Percentiles rank a stretch among this genome's conserved stretches.
Conservation (phyloP, 192 early-diverging fungal species). For the Podila minutissima region DNA sequence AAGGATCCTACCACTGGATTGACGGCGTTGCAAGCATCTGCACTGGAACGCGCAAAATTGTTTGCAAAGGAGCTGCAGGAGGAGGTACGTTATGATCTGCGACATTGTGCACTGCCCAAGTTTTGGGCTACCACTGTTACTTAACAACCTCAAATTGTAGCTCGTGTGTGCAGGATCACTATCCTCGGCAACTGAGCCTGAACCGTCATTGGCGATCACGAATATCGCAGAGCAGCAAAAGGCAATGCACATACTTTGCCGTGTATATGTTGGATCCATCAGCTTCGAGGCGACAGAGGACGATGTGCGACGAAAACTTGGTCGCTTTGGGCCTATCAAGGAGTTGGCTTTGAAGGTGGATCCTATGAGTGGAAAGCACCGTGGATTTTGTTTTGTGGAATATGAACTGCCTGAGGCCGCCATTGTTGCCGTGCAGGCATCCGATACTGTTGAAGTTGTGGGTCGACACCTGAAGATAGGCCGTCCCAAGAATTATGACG, state of each 20-base stretch:
- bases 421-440: conserved; percentile 77
- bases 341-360: conserved; percentile 86
- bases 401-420: conserved; percentile 90
- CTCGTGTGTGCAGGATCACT: conserved; percentile 25
- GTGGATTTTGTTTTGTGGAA: conserved; percentile 92
- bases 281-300: conserved; percentile 86
- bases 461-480: conserved; percentile 86
- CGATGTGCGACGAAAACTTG: conserved; percentile 80
- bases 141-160: background rate
- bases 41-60: conserved; percentile 35
- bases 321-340: conserved; percentile 81
- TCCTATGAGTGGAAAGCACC: conserved; percentile 78
- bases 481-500: conserved; percentile 85
- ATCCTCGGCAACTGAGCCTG: conserved; percentile 31
- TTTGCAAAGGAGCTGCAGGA: conserved; percentile 39
- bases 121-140: background rate
- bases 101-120: background rate
- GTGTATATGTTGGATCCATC: conserved; percentile 88
- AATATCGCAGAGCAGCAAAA: conserved; percentile 43
- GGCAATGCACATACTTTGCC: conserved; percentile 21
- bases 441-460: conserved; percentile 86
- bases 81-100: conserved; percentile 8
- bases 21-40: conserved; percentile 10
- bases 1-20: conserved; percentile 28
- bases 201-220: conserved; percentile 32